Evolutionary conservation across 2,329 filamentous ascomycete species (phyloP).

Genomic region (Colletotrichum coccodes): DNA sequence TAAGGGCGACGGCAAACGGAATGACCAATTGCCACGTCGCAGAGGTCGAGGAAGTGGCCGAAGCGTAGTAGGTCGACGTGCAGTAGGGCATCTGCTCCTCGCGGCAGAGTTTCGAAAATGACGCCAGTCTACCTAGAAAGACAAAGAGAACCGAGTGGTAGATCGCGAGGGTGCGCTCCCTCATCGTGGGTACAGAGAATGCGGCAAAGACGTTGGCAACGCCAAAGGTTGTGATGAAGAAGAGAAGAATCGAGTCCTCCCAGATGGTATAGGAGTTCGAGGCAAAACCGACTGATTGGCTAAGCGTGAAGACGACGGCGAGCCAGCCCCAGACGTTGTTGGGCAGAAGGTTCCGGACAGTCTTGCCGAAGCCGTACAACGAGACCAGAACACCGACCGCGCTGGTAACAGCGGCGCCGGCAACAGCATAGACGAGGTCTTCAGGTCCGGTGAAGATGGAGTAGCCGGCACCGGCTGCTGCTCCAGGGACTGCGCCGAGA

Average conservation of each 20-base stretch:
- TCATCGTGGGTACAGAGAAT: constrained; percentile 73
- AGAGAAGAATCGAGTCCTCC: constrained; percentile 95
- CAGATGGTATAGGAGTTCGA: constrained; percentile 99
- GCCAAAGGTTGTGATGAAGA: constrained; percentile 91
- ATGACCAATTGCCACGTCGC: constrained; percentile 89
- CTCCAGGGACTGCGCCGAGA: constrained; percentile 46
- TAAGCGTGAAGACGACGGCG: constrained; percentile 81
- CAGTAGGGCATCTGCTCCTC: constrained; percentile 99
- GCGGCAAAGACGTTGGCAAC: constrained; percentile 79
- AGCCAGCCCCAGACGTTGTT: constrained; percentile 90
- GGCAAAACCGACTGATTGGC: constrained; percentile 92
- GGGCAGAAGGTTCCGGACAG: constrained; percentile 68
- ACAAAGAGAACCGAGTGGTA: constrained; percentile 90
- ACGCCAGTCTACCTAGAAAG: constrained; percentile 80
- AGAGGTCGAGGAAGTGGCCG: constrained; percentile 89
- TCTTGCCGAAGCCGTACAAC: constrained; percentile 55
- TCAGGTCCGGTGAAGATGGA: constrained; percentile 49
- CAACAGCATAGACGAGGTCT: constrained; percentile 44
- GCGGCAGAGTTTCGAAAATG: constrained; percentile 90
- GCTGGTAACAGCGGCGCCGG: constrained; percentile 56
- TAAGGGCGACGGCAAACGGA: constrained; percentile 77
- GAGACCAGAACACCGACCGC: constrained; percentile 51
- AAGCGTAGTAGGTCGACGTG: constrained; percentile 94
- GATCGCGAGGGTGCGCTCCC: constrained; percentile 79
- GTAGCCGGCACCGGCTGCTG: constrained; percentile 42